Base-by-base conservation (phyloP, 768 basidiomycete genomes). In the Leucogyrophana mollusca region DNA sequence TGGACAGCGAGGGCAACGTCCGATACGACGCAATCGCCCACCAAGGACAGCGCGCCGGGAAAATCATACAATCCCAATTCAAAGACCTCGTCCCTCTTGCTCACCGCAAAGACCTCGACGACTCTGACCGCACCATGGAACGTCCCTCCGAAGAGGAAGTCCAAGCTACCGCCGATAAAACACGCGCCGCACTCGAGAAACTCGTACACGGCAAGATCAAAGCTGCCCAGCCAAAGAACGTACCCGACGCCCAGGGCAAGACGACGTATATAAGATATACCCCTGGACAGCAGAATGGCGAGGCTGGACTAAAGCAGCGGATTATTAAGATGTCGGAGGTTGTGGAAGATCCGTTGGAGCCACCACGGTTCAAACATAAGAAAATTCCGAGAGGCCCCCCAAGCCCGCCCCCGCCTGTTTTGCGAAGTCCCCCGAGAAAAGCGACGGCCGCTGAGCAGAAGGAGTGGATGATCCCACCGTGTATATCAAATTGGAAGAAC, bases 401-500 rank as follows among this genome's bases (percentile, higher is more conserved):
- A 2, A 94, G 91, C 59, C 95, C 96, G 0, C 96, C 96, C 2
- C 93, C 94, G 2, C 96, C 96, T 14, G 91, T 98, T 2, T 72
- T 99, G 30, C 83, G 94, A 32, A 93, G 89, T 73, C 96, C 96
- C 9, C 96, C 96, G 5, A 78, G 96, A 45, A 94, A 96, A 60
- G 94, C 94, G 3, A 95, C 95, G 0, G 89, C 90, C 7, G 90
- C 92, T 45, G 96, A 99, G 62, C 95, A 97, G 71, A 99, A 98
- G 71, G 96, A 98, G 60, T 98, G 96, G 96, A 96, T 97, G 94
- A 97, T 99, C 47, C 96, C 96, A 14, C 96, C 96, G 14, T 98
- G 95, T 66, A 97, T 99, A 50, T 95, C 92, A 21, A 99, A 99
- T 70, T 99, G 96, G 96, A 99, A 99, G 74, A 99, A 99, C 75